Base-by-base conservation (phyloP, 1,284 basidiomycete species). In the Thecaphora frezii region DNA sequence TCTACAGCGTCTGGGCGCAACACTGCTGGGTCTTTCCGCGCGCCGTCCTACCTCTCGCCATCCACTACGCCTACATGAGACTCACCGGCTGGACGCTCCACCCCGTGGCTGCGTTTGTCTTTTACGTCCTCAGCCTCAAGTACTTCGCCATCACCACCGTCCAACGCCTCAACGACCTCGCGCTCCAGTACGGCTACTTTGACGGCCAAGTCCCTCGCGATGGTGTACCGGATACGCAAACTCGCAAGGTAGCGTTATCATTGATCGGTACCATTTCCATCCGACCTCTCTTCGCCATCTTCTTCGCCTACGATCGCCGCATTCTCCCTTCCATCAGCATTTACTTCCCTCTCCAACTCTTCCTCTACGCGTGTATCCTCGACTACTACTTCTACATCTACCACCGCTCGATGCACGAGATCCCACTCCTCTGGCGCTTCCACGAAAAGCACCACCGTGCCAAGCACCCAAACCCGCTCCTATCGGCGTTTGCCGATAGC, bases 321-420 rank as follows among this genome's bases (percentile, higher is more conserved):
- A 54, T 56, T 25, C 55, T 55, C 3, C 48, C 67, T 16, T 46
- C 25, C 5, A 24, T 75, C 14, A 61, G 54, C 22, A 46, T 49
- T 1, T 69, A 61, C 66, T 38, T 75, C 40, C 61, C 66, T 1
- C 49, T 74, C 21, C 65, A 74, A 47, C 25, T 73, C 3, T 69
- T 65, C 13, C 38, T 54, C 1, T 74, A 69, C 46, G 44, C 66
- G 3, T 26, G 58, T 9, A 50, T 62, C 18, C 50, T 71, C 38
- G 73, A 75, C 56, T 73, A 73, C 44, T 74, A 53, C 62, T 76
- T 72, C 60, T 74, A 72, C 58, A 58, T 58, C 56, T 73, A 72
- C 53, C 74, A 76, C 50, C 62, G 71, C 12, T 50, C 62, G 26
- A 72, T 71, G 62, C 74, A 76, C 55, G 73, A 74, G 50, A 41